Conservation (phyloP, 768 basidiomycete species). For the Lentinula raphanica region DNA sequence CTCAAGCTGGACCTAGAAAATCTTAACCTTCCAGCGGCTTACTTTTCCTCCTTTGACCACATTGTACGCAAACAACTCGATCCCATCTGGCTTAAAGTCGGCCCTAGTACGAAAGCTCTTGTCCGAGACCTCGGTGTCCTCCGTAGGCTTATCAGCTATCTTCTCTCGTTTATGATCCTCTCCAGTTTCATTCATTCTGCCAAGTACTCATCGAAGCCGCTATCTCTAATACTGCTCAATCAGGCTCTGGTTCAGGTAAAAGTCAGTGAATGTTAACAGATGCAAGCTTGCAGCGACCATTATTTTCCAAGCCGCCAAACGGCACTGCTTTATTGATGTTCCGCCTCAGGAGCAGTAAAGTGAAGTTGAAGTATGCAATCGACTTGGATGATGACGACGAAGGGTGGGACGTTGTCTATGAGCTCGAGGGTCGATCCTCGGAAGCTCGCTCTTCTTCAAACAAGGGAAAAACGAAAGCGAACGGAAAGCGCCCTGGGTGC, state of each 20-base stretch:
- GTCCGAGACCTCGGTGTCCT: constrained; percentile 85
- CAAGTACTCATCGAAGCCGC: constrained; percentile 77
- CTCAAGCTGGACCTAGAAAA: constrained; percentile 88
- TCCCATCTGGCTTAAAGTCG: constrained; percentile 95
- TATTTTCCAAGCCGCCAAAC: constrained; percentile 53
- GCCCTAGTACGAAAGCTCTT: constrained; percentile 85
- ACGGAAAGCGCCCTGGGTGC: constrained; percentile 45
- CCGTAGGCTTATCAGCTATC: constrained; percentile 78
- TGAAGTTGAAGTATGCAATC: constrained; percentile 25
- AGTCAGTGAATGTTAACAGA: constrained; percentile 91
- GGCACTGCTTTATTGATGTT: constrained; percentile 3
- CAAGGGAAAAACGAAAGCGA: constrained; percentile 1
- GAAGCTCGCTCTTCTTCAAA: background rate
- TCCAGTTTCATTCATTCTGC: constrained; percentile 87
- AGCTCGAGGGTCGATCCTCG: constrained; percentile 38
- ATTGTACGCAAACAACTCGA: constrained; percentile 87
- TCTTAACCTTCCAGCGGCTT: constrained; percentile 85
- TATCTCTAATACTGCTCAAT: constrained; percentile 26
- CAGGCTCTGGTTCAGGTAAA: constrained; percentile 50
- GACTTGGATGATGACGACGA: constrained; percentile 56
- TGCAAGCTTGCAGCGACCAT: constrained; percentile 81
- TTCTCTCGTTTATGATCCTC: constrained; percentile 86
- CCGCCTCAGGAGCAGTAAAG: constrained; percentile 18
- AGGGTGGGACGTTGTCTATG: constrained; percentile 69
- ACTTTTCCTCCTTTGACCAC: constrained; percentile 88